Conservation (phyloP, 345 rosid genomes). For the Psidium friedrichsthalianum region DNA sequence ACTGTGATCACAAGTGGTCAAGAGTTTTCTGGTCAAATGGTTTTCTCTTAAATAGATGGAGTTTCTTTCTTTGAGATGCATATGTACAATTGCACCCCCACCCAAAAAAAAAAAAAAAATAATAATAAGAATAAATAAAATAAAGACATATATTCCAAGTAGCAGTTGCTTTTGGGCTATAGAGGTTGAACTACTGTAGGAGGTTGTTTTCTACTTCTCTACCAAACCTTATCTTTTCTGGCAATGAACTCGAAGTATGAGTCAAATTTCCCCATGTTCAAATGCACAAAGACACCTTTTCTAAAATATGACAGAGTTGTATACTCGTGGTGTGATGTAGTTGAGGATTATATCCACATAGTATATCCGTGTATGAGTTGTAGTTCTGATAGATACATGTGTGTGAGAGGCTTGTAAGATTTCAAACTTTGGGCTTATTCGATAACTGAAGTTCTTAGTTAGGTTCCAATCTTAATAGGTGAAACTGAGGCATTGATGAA, state of each 20-base stretch:
- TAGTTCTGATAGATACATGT: neutral
- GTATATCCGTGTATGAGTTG: neutral
- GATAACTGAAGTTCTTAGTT: neutral
- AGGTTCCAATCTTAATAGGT: neutral
- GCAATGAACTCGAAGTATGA: neutral
- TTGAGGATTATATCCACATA: neutral
- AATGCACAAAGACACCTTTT: neutral
- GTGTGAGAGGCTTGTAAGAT: neutral
- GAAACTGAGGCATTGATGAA: neutral
- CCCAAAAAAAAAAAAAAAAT: neutral
- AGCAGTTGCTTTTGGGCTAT: neutral
- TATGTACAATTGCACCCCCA: neutral
- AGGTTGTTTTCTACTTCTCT: neutral
- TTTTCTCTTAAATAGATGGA: neutral
- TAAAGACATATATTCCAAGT: neutral
- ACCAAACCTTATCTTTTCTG: neutral
- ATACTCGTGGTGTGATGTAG: neutral
- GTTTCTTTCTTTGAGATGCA: neutral
- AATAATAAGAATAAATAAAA: neutral
- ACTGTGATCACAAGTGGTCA: neutral
- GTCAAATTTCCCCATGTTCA: neutral
- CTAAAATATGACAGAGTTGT: neutral
- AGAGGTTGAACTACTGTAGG: neutral
- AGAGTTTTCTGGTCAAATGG: neutral
- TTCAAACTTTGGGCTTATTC: neutral